phyloP scores from a whole-genome alignment of 2,329 filamentous ascomycete species.

The Trichoderma cornu-damae region DNA sequence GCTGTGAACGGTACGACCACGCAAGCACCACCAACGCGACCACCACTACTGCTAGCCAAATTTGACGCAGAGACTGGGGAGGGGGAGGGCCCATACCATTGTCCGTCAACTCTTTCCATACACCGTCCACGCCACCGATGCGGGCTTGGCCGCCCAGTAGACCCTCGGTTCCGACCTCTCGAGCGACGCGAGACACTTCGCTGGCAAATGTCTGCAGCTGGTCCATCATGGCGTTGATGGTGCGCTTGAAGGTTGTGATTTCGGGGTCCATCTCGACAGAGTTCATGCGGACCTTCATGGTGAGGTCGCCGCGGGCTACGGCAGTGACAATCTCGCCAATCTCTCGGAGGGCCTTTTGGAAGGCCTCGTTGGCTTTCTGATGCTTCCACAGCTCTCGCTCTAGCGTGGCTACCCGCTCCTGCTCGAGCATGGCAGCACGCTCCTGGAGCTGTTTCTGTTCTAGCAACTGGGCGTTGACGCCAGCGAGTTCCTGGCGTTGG shows the following conservation, averaged over 20 bases:
- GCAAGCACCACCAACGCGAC: neutral
- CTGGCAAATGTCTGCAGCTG: slow-evolving; percentile 94
- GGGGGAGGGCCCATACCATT: slow-evolving; percentile 51
- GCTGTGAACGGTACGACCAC: no score
- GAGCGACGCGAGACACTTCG: slow-evolving; percentile 89
- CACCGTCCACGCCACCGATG: slow-evolving; percentile 89
- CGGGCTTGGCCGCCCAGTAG: slow-evolving; percentile 89
- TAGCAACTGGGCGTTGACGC: slow-evolving; percentile 78
- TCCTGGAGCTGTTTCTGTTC: slow-evolving; percentile 83
- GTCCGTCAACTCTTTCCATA: slow-evolving; percentile 94
- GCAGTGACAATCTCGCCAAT: slow-evolving; percentile 97
- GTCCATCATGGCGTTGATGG: slow-evolving; percentile 99
- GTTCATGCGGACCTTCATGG: slow-evolving; percentile 95
- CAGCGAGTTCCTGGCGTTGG: slow-evolving; percentile 79
- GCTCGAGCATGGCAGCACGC: slow-evolving; percentile 73
- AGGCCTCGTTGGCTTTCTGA: slow-evolving; percentile 95
- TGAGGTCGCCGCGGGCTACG: slow-evolving; percentile 89
- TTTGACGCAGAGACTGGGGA: neutral
- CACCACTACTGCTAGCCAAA: neutral
- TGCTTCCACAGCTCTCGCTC: slow-evolving; percentile 95
- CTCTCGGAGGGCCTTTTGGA: slow-evolving; percentile 93
- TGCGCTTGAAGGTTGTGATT: slow-evolving; percentile 95
- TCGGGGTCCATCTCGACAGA: slow-evolving; percentile 96
- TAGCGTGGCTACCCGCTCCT: slow-evolving; percentile 79
- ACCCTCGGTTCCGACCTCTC: slow-evolving; percentile 94